Evolutionary conservation across 768 basidiomycete genomes (phyloP).

Genomic region (Floccularia luteovirens): DNA sequence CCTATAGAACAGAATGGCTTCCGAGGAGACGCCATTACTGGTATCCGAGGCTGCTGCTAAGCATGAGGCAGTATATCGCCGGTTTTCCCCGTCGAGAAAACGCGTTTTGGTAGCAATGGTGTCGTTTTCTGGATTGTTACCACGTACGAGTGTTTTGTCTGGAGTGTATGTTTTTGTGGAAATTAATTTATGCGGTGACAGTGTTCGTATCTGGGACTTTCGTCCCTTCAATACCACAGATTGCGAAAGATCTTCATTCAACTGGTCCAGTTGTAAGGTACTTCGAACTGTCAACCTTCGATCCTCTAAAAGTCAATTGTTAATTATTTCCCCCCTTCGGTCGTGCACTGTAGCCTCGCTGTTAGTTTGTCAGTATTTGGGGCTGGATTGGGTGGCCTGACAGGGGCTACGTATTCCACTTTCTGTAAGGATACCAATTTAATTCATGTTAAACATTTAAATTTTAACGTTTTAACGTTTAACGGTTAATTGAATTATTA

Average conservation of each 20-base stretch:
- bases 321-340: neutral
- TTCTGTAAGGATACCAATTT: constrained; percentile 3
- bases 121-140: constrained; percentile 54
- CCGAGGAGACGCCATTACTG: constrained; percentile 28
- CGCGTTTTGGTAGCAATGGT: constrained; percentile 46
- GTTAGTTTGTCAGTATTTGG: constrained; percentile 3
- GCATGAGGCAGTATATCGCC: constrained; percentile 38
- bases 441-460: no score
- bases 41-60: constrained; percentile 4
- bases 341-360: constrained; percentile 2
- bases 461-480: no score
- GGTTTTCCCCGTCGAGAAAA: constrained; percentile 38
- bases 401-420: constrained; percentile 2
- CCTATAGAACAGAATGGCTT: constrained; percentile 5
- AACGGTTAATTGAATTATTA: no score
- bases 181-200: constrained; percentile 16
- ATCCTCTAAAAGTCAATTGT: neutral
- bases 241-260: constrained; percentile 56
- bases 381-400: neutral
- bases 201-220: constrained; percentile 67
- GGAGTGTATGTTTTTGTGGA: neutral
- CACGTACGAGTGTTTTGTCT: no score
- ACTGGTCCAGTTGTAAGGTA: constrained; percentile 54
- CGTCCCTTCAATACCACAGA: constrained; percentile 67
- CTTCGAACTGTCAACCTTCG: neutral